Percentiles rank a stretch among this genome's conserved stretches.
Evolutionary conservation across 202 grass and related monocot species (phyloP).

Genomic region (Tripidium arundinaceum): DNA sequence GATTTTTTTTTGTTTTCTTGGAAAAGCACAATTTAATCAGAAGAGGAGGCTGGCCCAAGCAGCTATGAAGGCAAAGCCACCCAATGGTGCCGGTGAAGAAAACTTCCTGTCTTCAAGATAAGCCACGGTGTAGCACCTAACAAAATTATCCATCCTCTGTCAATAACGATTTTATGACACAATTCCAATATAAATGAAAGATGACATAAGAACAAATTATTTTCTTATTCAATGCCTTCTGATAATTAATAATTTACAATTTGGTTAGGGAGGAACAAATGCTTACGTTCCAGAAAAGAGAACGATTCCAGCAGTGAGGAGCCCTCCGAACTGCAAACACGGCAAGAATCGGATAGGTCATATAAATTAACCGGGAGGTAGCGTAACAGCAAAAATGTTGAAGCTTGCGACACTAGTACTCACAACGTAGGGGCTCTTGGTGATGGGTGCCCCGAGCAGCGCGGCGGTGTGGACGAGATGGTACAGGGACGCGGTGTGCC

Average conservation of each 20-base stretch:
- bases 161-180: not conserved
- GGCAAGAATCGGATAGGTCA: not conserved
- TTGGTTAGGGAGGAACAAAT: not conserved
- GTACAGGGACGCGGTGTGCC: conserved; percentile 88
- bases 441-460: conserved; percentile 76
- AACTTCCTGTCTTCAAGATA: conserved; percentile 87
- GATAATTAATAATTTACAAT: not conserved
- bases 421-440: conserved; percentile 69
- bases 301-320: conserved; percentile 80
- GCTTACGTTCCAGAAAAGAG: conserved; percentile 97
- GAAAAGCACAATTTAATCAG: conserved; percentile 36
- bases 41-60: conserved; percentile 85
- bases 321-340: conserved; percentile 74
- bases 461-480: conserved; percentile 92
- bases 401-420: not conserved
- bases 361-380: not conserved
- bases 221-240: not conserved
- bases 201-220: not conserved
- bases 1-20: conserved; percentile 10
- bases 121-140: conserved; percentile 77
- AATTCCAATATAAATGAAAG: not conserved
- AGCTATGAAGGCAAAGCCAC: conserved; percentile 81
- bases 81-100: conserved; percentile 64
- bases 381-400: not conserved
- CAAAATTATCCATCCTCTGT: not conserved